Base-by-base conservation (phyloP, 768 basidiomycete genomes). In the Pulveroboletus frians region DNA sequence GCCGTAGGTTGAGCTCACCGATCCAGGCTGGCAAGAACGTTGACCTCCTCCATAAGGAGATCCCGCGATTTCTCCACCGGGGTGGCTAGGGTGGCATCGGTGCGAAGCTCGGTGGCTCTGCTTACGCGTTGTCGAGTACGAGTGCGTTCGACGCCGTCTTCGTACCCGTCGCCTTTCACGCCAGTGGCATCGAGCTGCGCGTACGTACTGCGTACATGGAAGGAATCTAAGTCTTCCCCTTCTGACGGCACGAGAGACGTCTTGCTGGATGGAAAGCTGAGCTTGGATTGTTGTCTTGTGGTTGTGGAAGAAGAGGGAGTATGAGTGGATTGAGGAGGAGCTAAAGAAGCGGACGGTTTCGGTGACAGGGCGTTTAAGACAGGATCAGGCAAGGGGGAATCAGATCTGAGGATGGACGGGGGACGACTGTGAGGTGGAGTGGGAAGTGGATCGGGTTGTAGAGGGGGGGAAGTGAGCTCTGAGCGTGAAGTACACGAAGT, bases 151-250 rank as follows among this genome's bases (percentile, higher is more conserved):
- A 95, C 77, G 32, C 95, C 95, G 56, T 95, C 92, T 58, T 92
- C 88, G 68, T 84, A 91, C 0, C 95, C 95, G 63, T 98, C 95
- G 3, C 94, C 93, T 62, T 82, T 87, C 32, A 97, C 94, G n/a
- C 95, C 95, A 37, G 78, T 78, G 9, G 78, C 71, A 42, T 97
- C 92, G n/a, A 98, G 76, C 54, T 88, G 80, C 0, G 93, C 95
- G 63, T 97, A 94, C 1, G 89, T 91, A 51, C 77, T 84, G 35
- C 91, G 79, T 7, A 94, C 86, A 65, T 89, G 84, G 58, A 88
- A 88, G 7, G 85, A 78, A 63, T 92, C 90, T 48, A 80, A 62
- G 58, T 92, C 90, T 65, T 92, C 90, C 23, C 85, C 85, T 56
- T 84, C 84, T 5, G 85, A 85, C 1, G 83, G 86, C 1, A 77